Conservation (phyloP, 2,329 filamentous ascomycete genomes). For the Calonectria pauciramosa region DNA sequence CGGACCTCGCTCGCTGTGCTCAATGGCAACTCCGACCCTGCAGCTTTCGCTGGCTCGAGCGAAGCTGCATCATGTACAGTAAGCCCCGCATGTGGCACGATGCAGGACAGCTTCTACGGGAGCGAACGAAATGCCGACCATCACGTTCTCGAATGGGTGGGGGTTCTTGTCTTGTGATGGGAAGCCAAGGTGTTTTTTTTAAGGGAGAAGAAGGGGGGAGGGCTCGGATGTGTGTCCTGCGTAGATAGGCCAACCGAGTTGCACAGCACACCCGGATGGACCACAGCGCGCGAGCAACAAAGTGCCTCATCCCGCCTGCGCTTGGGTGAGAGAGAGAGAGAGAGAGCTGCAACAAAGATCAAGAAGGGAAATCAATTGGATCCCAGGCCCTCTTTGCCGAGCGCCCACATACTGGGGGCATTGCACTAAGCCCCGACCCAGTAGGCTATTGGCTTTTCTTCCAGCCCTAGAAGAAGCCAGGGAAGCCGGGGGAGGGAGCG, state of each 20-base stretch:
- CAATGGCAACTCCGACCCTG: background rate
- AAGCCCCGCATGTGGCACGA: conserved; percentile 18
- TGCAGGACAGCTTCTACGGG: background rate
- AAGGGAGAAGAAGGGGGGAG: background rate
- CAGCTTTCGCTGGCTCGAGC: background rate
- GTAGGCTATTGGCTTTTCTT: background rate
- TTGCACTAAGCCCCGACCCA: background rate
- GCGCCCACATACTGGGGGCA: background rate
- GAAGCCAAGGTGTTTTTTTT: background rate
- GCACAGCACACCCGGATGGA: background rate
- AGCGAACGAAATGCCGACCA: background rate
- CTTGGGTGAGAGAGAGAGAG: too few relatives aligned
- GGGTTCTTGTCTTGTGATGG: background rate
- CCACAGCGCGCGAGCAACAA: background rate
- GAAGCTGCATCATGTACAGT: conserved; percentile 1
- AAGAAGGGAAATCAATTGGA: background rate
- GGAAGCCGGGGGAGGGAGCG: too few relatives aligned
- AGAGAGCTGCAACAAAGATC: background rate
- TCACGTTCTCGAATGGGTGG: background rate
- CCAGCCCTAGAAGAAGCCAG: background rate
- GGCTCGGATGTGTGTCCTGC: conserved; percentile 12
- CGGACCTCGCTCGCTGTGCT: background rate
- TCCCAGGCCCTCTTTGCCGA: background rate
- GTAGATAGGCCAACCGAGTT: conserved; percentile 9
- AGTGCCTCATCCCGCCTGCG: background rate